These are phyloP conservation scores for Trichothecium sympodiale DNA, from an alignment of 2,329 filamentous ascomycete genomes.

Conservation along the genomic window DNA sequence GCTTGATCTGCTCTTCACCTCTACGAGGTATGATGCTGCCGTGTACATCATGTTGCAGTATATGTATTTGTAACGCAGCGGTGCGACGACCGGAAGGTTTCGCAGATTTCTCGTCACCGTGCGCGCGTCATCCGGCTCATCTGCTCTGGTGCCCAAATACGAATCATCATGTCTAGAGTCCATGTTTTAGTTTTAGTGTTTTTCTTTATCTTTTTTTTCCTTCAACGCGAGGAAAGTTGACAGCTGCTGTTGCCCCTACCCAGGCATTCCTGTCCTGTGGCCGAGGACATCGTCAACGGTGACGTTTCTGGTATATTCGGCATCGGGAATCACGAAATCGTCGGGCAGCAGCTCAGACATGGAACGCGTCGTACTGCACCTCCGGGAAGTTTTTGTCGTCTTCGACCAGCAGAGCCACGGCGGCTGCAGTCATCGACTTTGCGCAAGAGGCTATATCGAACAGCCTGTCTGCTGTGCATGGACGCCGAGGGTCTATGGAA, in stretches of 20 bases:
- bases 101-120: slow-evolving; percentile 16
- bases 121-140: slow-evolving; percentile 2
- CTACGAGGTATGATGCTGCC: slow-evolving; percentile 13
- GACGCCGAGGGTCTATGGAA: slow-evolving; percentile 7
- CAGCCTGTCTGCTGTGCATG: slow-evolving; percentile 13
- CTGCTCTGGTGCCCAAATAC: too few species aligned
- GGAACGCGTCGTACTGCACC: slow-evolving; percentile 11
- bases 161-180: too few species aligned
- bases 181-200: too few species aligned
- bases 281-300: too few species aligned
- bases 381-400: slow-evolving; percentile 12
- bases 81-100: slow-evolving; percentile 13
- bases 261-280: too few species aligned
- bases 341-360: slow-evolving; percentile 14
- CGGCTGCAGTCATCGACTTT: slow-evolving; percentile 15
- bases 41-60: slow-evolving; percentile 19
- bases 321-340: slow-evolving; percentile 14
- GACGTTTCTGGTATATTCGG: slow-evolving; percentile 5
- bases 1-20: slow-evolving; percentile 7
- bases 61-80: slow-evolving; percentile 11
- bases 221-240: too few species aligned
- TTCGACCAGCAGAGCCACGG: slow-evolving; percentile 12
- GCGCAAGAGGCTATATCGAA: slow-evolving; percentile 16
- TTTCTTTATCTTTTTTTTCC: too few species aligned
- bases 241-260: slow-evolving; percentile 5